Evolutionary conservation across 768 basidiomycete species (phyloP).

Genomic region (Suillus tomentosus): DNA sequence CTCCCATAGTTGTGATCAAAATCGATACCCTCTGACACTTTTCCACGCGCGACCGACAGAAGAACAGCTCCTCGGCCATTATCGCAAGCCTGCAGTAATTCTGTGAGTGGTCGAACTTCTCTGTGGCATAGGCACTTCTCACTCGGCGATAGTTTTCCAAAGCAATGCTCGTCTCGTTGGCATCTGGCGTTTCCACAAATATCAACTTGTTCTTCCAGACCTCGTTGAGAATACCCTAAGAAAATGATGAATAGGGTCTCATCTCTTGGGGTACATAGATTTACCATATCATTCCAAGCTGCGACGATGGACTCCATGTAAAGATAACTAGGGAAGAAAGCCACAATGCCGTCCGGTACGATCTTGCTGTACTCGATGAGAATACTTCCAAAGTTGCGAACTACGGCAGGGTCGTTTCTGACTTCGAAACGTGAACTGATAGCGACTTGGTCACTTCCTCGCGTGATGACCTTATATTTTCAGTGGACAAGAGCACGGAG

Average conservation of each 20-base stretch:
- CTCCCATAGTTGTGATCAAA: constrained; percentile 99
- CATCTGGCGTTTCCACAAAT: constrained; percentile 99
- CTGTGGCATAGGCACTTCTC: constrained; percentile 17
- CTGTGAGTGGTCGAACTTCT: not conserved
- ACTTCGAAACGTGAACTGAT: constrained; percentile 99
- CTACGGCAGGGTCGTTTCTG: constrained; percentile 97
- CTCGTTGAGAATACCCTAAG: constrained; percentile 95
- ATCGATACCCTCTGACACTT: constrained; percentile 99
- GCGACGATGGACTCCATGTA: constrained; percentile 99
- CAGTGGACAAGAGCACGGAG: not conserved
- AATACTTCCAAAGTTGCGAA: constrained; percentile 98
- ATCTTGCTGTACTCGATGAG: constrained; percentile 97
- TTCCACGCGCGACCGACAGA: constrained; percentile 95
- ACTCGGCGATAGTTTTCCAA: constrained; percentile 96
- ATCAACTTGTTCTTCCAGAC: constrained; percentile 99
- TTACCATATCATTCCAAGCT: constrained; percentile 99
- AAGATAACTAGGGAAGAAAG: constrained; percentile 98
- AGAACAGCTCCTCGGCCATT: constrained; percentile 97
- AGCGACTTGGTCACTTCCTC: constrained; percentile 97
- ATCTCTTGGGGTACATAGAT: constrained; percentile 26
- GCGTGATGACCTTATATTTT: constrained; percentile 80
- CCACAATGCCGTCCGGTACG: constrained; percentile 97
- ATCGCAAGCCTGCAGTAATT: constrained; percentile 78
- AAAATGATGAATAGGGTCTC: not conserved
- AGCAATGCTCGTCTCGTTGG: constrained; percentile 97